Conservation (phyloP, 2,329 filamentous ascomycete genomes). For the Venturia asperata region DNA sequence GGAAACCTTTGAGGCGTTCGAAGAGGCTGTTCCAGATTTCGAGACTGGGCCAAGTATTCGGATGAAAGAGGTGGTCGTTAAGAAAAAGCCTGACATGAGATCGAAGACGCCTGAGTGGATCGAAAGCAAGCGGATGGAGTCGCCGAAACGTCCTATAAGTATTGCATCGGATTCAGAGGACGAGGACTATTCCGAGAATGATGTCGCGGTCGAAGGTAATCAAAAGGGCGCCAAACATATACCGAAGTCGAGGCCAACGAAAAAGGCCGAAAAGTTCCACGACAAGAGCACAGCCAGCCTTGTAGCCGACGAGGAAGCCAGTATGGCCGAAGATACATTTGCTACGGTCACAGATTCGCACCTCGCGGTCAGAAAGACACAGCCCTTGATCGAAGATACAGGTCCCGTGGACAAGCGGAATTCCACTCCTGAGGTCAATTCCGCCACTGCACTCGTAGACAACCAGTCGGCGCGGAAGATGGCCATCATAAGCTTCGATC, state of each 20-base stretch:
- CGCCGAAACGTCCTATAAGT: background rate
- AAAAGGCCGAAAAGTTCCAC: too few relatives aligned
- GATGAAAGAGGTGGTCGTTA: background rate
- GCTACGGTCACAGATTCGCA: background rate
- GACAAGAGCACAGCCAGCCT: background rate
- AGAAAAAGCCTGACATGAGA: background rate
- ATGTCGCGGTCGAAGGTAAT: background rate
- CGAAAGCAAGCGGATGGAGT: background rate
- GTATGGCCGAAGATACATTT: slow-evolving; percentile 1
- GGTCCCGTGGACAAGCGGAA: background rate
- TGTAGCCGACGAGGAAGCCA: background rate
- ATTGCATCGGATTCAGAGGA: background rate
- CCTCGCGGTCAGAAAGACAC: background rate
- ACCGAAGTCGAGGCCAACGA: background rate
- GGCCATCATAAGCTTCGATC: slow-evolving; percentile 16
- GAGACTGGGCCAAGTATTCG: background rate
- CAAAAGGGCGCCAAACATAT: background rate
- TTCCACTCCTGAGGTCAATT: slow-evolving; percentile 1
- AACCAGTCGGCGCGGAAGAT: slow-evolving; percentile 10
- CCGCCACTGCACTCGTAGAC: slow-evolving; percentile 7
- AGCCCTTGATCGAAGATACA: background rate
- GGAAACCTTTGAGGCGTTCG: slow-evolving; percentile 6
- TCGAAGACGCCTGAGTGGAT: background rate
- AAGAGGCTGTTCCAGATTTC: background rate
- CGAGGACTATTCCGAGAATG: background rate